Evolutionary conservation across 306 rosid genomes (phyloP), one percentile per base, ranked within the genome.

Genomic region (Cercis canadensis): DNA sequence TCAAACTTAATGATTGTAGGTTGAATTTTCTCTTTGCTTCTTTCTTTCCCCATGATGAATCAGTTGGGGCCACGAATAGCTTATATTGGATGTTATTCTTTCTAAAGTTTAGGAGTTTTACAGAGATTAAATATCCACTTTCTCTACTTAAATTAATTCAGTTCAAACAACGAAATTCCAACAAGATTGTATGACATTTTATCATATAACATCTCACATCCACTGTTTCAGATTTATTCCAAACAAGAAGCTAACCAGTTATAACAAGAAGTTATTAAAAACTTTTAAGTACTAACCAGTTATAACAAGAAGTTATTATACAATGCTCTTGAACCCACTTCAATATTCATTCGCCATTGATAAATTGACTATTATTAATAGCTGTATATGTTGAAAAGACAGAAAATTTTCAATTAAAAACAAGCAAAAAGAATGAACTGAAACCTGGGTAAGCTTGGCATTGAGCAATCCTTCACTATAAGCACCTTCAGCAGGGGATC

Each of bases 401-500:
- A 24, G 29, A 24, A 24, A 24, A 24, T 24, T 24, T 24, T 24
- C n/a, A n/a, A n/a, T n/a, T 24, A 24, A 24, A 3, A 24, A 24
- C 8, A 69, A 43, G 13, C 17, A 6, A 21, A 17, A 1, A 17
- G 32, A 44, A 33, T 10, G 17, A 18, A 64, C 16, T 14, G 4
- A 7, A 67, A 83, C 98, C 92, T 90, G 85, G 10, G 98, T 93
- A 76, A 93, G 98, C 72, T 93, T 93, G 31, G 97, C 98, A 80
- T 93, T 93, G 70, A 87, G 62, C 79, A 93, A 83, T 5, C 98
- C 98, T 71, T 93, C 98, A 9, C 72, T 80, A 11, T 93, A 93
- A 21, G 98, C 98, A 11, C 98, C 98, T 83, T 93, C 98, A 50
- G 98, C 98, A 70, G 98, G 98, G 24, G 98, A 93, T 61, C 90